phyloP scores from a whole-genome alignment of 2,329 filamentous ascomycete species.

The Aureobasidium sp. region DNA sequence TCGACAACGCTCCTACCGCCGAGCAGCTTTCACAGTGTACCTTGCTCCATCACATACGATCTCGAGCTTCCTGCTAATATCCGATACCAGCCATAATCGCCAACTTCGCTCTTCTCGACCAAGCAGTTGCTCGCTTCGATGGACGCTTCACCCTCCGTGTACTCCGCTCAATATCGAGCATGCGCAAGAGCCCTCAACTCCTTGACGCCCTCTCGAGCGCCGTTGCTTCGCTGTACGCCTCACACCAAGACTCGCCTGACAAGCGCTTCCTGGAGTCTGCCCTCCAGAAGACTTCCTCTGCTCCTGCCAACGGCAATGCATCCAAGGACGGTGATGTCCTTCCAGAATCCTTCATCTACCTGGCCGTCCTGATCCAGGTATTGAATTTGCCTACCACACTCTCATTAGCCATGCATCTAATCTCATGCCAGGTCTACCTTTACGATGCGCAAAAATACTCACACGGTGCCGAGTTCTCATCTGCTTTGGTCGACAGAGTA shows the following conservation, averaged over 20 bases:
- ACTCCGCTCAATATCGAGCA: conserved; percentile 86
- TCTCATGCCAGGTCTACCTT: conserved; percentile 61
- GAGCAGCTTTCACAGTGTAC: conserved; percentile 13
- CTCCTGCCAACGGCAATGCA: conserved; percentile 10
- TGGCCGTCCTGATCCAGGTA: conserved; percentile 29
- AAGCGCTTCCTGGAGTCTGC: conserved; percentile 13
- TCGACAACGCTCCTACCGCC: conserved; percentile 11
- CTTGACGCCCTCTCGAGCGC: conserved; percentile 23
- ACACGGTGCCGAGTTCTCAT: conserved; percentile 75
- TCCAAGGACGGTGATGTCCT: conserved; percentile 21
- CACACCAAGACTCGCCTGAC: conserved; percentile 9
- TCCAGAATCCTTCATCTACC: conserved; percentile 29
- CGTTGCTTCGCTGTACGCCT: conserved; percentile 13
- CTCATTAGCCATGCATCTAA: not conserved
- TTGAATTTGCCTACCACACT: not conserved
- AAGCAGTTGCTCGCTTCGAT: conserved; percentile 88
- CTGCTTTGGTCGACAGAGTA: conserved; percentile 72
- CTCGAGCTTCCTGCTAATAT: not conserved
- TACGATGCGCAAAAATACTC: conserved; percentile 78
- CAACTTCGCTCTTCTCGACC: conserved; percentile 86
- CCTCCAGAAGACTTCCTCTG: conserved; percentile 9
- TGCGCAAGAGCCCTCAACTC: conserved; percentile 64
- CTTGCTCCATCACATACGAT: not conserved
- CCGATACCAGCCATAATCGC: conserved; percentile 70
- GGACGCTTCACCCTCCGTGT: conserved; percentile 90